A percentile compares a stretch with the other conserved stretches of the same genome.
Evolutionary conservation across 2,329 filamentous ascomycete genomes (phyloP).

Genomic region (Aspergillus sp.): DNA sequence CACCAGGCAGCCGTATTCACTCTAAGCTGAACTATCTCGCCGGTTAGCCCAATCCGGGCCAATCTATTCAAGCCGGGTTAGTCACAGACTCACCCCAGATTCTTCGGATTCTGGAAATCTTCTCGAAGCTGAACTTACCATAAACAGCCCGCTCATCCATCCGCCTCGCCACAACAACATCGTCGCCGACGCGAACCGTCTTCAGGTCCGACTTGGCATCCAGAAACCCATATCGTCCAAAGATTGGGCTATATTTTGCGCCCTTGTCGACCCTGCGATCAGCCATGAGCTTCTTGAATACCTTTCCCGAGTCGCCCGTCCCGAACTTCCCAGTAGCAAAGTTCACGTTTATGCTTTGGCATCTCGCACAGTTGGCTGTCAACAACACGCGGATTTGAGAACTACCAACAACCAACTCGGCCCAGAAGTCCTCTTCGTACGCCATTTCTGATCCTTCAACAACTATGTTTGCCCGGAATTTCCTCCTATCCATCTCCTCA

Average conservation of each 20-base stretch:
- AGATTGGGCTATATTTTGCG: constrained; percentile 66
- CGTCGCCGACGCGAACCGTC: constrained; percentile 57
- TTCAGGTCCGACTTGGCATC: constrained; percentile 33
- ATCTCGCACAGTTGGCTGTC: constrained; percentile 70
- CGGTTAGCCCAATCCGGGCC: constrained; percentile 22
- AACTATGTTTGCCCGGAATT: constrained; percentile 73
- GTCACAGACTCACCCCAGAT: neutral
- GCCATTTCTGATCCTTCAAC: constrained; percentile 56
- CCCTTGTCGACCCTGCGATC: constrained; percentile 72
- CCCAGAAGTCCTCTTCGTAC: constrained; percentile 75
- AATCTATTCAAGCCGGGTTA: neutral
- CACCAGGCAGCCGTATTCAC: constrained; percentile 6
- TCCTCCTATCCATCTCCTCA: constrained; percentile 61
- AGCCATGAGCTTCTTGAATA: constrained; percentile 69
- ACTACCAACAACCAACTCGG: constrained; percentile 52
- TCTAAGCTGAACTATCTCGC: neutral
- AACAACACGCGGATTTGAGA: constrained; percentile 50
- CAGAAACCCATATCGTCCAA: constrained; percentile 71
- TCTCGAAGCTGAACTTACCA: constrained; percentile 42
- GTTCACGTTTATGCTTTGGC: constrained; percentile 70
- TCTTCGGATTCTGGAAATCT: neutral
- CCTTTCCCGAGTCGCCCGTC: constrained; percentile 56
- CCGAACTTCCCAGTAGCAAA: constrained; percentile 63
- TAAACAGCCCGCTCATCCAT: constrained; percentile 55
- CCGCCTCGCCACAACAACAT: constrained; percentile 53